Conservation (phyloP, 306 rosid species). For the Malus sieversii region DNA sequence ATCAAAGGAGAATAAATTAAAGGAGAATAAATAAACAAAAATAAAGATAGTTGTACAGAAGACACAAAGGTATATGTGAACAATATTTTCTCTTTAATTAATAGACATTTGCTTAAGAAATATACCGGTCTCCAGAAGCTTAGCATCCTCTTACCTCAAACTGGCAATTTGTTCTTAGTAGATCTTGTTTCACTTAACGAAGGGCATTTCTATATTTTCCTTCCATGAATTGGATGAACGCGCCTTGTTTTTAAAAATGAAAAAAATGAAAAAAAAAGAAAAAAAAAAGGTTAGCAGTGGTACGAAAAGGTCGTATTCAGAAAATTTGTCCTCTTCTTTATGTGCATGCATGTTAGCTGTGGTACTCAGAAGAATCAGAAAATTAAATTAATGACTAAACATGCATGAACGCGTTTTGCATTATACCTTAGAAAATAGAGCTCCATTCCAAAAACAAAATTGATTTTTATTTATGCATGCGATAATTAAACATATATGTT, state of each 20-base stretch:
- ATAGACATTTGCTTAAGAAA: too few relatives aligned
- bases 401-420: slow-evolving; percentile 15
- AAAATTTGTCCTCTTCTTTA: not conserved
- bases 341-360: slow-evolving; percentile 16
- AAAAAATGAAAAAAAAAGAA: too few relatives aligned
- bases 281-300: too few relatives aligned
- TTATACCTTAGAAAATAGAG: not conserved
- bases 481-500: not conserved
- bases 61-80: too few relatives aligned
- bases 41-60: too few relatives aligned
- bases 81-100: too few relatives aligned
- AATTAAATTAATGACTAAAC: not conserved
- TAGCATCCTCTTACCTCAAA: not conserved
- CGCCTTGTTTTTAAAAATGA: not conserved
- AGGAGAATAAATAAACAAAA: too few relatives aligned
- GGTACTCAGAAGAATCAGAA: slow-evolving; percentile 4
- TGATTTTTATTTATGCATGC: not conserved
- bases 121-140: not conserved
- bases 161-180: not conserved
- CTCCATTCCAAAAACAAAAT: not conserved
- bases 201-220: slow-evolving; percentile 2
- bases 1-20: too few relatives aligned
- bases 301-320: not conserved
- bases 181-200: not conserved
- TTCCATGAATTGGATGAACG: not conserved